Evolutionary conservation across 2,329 filamentous ascomycete genomes (phyloP).

Genomic region (Rutstroemia sp.): DNA sequence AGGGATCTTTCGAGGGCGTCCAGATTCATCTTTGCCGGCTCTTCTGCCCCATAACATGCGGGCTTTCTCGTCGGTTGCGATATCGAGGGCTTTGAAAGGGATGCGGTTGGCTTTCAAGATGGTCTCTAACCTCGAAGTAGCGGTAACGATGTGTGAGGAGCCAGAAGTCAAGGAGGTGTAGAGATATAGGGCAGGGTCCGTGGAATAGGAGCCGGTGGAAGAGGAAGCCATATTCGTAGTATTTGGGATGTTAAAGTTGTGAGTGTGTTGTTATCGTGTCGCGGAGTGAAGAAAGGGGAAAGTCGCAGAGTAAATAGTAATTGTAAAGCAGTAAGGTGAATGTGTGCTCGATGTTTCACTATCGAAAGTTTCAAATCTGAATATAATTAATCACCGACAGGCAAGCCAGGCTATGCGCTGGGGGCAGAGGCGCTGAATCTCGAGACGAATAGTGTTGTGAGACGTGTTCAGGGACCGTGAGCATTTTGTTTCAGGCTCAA

Average conservation of each 20-base stretch:
- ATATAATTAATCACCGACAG: too few relatives aligned
- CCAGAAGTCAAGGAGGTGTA: constrained; percentile 95
- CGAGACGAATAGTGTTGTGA: background rate
- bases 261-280: background rate
- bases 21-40: constrained; percentile 60
- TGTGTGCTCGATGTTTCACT: background rate
- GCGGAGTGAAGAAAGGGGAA: background rate
- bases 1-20: constrained; percentile 69
- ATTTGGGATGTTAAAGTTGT: background rate
- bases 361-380: background rate
- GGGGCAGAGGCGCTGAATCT: background rate
- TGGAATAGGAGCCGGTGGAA: constrained; percentile 29
- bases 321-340: background rate
- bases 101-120: constrained; percentile 93
- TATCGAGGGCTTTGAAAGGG: constrained; percentile 86
- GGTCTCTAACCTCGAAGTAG: constrained; percentile 89
- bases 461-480: background rate
- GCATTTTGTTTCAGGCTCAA: background rate
- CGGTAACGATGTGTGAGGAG: constrained; percentile 92
- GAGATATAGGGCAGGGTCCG: constrained; percentile 75
- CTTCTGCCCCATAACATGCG: constrained; percentile 83
- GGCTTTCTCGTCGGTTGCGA: constrained; percentile 83
- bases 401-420: too few relatives aligned
- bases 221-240: constrained; percentile 26
- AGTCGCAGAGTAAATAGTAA: background rate